Percentiles rank a stretch among this genome's conserved stretches.
Evolutionary conservation across 371 early-diverging fungal genomes (phyloP).

Genomic region (Circinella umbellata): DNA sequence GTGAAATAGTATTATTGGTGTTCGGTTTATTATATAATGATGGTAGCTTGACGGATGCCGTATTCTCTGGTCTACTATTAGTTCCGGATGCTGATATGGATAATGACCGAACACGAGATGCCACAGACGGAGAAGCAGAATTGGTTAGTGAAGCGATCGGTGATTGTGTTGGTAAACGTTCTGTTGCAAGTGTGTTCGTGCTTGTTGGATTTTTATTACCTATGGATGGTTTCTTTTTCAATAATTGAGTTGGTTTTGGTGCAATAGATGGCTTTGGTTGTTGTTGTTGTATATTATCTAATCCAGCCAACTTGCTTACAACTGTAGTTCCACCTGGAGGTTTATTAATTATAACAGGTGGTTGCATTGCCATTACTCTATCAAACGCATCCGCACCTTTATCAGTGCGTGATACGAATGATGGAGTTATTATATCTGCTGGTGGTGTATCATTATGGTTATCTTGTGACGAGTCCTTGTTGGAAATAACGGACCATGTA

Average conservation of each 20-base stretch:
- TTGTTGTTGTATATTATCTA: background rate
- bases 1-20: background rate
- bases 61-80: background rate
- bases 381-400: slow-evolving; percentile 32
- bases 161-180: background rate
- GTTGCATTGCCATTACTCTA: slow-evolving; percentile 23
- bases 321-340: background rate
- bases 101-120: slow-evolving; percentile 5
- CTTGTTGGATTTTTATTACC: background rate
- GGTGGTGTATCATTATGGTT: background rate
- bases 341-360: background rate
- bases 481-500: slow-evolving; percentile 33
- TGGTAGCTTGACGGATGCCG: background rate
- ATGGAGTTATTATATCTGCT: background rate
- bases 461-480: slow-evolving; percentile 4
- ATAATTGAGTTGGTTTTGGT: slow-evolving; percentile 16
- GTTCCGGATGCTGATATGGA: slow-evolving; percentile 5
- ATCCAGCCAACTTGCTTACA: too few relatives aligned
- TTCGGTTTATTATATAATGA: slow-evolving; percentile 7
- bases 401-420: slow-evolving; percentile 7
- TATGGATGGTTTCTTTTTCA: background rate
- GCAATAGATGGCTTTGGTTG: slow-evolving; percentile 17
- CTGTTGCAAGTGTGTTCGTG: background rate
- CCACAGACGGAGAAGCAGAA: background rate
- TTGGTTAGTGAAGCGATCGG: background rate